Evolutionary conservation across 495 filamentous ascomycete genomes (phyloP), one percentile per base, ranked within the genome.

Genomic region (Tetracladium setigerum): DNA sequence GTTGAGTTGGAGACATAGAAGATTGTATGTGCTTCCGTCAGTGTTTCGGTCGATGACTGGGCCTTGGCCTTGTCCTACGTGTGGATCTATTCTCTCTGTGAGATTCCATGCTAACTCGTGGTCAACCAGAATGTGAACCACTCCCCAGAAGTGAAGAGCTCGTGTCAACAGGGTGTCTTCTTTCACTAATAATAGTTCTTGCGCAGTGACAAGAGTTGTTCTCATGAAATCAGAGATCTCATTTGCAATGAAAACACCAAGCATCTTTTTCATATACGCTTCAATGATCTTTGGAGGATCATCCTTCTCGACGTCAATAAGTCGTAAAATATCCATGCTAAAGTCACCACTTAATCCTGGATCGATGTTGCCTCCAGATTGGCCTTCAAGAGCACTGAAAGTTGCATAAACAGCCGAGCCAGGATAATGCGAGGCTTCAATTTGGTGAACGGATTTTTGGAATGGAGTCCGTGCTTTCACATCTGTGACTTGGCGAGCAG

Each of bases 71-170:
- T 30, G 36, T 11, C 64, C 63, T 4, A 71, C 69, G 2, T 69
- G 62, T 16, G 70, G 58, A 8, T 66, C 68, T 14, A 70, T 65
- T 57, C 75, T 76, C 54, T 64, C 69, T 52, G 65, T 76, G 19
- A 85, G 75, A 27, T 73, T 76, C 84, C 84, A 89, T 32, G 71
- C 69, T 14, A 82, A 61, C 34, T 82, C 79, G n/a, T 71, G 69
- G 47, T 86, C 83, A 15, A 77, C 72, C 39, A 91, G 70, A 22
- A 91, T 77, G 52, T 85, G 80, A 1, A 86, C 87, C 6, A 79
- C 72, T 17, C 80, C 75, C 85, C 86, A 94, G 3, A 94, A 70
- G 58, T 91, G 82, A 6, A 91, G 66, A 1, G 77, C 79, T 31
- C 78, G 74, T 42, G 76, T 73, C 12, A 91, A 68, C 6, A 90